Base-by-base conservation (phyloP, 1,284 basidiomycete species). In the Golubevia sp. region DNA sequence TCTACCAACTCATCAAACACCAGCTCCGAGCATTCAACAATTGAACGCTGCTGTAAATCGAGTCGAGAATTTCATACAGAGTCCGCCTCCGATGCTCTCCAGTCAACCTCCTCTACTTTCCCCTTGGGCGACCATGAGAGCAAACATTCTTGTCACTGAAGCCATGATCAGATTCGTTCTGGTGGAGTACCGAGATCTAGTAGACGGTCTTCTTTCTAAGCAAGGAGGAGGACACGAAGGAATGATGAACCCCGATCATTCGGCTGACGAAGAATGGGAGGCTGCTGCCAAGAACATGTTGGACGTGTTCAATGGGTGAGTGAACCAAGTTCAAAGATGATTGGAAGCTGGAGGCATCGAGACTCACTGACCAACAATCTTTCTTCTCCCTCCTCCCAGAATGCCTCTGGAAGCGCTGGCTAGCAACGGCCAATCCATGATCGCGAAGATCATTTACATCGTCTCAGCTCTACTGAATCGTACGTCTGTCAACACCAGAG, bases 131-230 rank as follows among this genome's bases (percentile, higher is more conserved):
- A 74, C 70, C n/a, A 65, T 72, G 66, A 64, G 72, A 49, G 73
- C 73, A 63, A 74, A 74, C 64, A 68, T 74, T 15, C 64, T 74
- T 2, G 58, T 69, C 27, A 74, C 73, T 30, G 73, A 70, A 54
- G 62, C 62, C 15, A 69, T 74, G 50, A 64, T 71, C 15, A 66
- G 73, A 1, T 74, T 74, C 61, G 55, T 74, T 13, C 56, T 73
- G 13, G 64, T 63, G 55, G 73, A 74, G 38, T 73, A 73, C 30
- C 65, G 66, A 48, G 68, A 72, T 25, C 18, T 73, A 21, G 55
- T 73, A 24, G 18, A 44, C 2, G 49, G 21, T 3, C 67, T 64
- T 11, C 61, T 70, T 3, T 23, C 38, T 30, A 66, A 73, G 7
- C 59, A 70, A 13, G 57, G 61, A 26, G 64, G 64, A 0, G 59